Conservation (phyloP, 2,329 filamentous ascomycete genomes). For the Myriosclerotinia curreyana region DNA sequence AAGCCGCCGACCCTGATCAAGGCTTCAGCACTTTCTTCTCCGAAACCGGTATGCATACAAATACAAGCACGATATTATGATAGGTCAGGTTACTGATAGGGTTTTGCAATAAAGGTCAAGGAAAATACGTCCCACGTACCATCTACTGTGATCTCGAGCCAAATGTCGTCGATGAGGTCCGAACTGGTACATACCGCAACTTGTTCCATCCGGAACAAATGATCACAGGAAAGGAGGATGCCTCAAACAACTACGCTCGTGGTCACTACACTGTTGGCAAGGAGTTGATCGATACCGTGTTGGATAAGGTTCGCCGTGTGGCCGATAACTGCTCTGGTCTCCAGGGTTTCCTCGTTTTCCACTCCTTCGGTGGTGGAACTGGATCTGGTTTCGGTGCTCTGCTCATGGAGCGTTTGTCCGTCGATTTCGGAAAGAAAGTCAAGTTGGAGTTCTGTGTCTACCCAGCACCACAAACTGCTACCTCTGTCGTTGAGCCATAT, state of each 20-base stretch:
- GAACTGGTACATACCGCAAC: constrained; percentile 58
- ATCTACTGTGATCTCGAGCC: constrained; percentile 67
- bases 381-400: constrained; percentile 65
- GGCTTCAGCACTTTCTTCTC: constrained; percentile 99
- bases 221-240: constrained; percentile 67
- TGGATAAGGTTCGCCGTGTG: constrained; percentile 63
- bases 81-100: constrained; percentile 36
- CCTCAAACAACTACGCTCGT: constrained; percentile 67
- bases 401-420: constrained; percentile 60
- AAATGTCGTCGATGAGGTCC: constrained; percentile 65
- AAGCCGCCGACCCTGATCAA: constrained; percentile 86
- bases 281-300: constrained; percentile 61
- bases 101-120: constrained; percentile 64
- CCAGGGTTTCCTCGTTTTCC: constrained; percentile 66
- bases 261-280: constrained; percentile 69
- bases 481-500: constrained; percentile 65
- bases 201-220: constrained; percentile 65
- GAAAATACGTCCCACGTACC: constrained; percentile 76
- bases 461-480: constrained; percentile 61
- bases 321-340: constrained; percentile 65
- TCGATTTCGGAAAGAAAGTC: constrained; percentile 65
- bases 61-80: constrained; percentile 22
- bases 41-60: constrained; percentile 76
- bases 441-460: constrained; percentile 67
- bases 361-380: constrained; percentile 66